Base-by-base conservation (phyloP, 257 asterid species). In the Solanum pinnatisectum region DNA sequence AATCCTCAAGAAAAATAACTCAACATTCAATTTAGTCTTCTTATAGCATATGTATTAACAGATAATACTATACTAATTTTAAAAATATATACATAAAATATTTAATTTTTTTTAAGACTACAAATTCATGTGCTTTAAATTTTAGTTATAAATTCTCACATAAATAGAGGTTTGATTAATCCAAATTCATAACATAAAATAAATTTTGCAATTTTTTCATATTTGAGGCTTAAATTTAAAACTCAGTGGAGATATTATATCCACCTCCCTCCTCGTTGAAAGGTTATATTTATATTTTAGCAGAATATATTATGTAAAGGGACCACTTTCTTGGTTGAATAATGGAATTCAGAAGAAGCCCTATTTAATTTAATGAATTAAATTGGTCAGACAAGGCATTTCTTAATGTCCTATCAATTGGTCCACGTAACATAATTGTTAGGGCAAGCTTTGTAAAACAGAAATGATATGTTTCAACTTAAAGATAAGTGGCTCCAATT, bases 361-460 rank as follows among this genome's bases (percentile, higher is more conserved):
- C 56, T 76, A 32, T 73, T 79, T 87, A 84, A 13, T 68, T 68
- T 27, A 13, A 39, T 77, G 83, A 89, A 89, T 77, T 82, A 72
- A 87, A 59, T 25, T 27, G 30, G 83, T 60, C 76, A 83, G 82
- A 72, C 70, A 83, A 52, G 85, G 86, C 85, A 82, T 39, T 37
- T 59, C 79, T 70, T 25, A 32, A 20, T 60, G 89, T 87, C 88
- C 72, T 36, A 71, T 87, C 83, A 42, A 32, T 89, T 87, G 88
- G 88, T 87, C 89, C 89, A 86, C 89, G 6, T 39, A 68, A 88
- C 46, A 15, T 77, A 76, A 39, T 76, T 23, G 23, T 23, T 77
- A n/a, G 36, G 23, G 13, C 60, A 12, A 39, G 22, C 84, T 37
- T 77, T 39, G 22, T 52, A 39, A 39, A 77, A 76, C 77, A 81